Base-by-base conservation (phyloP, 495 filamentous ascomycete genomes). In the Collariella sp. region DNA sequence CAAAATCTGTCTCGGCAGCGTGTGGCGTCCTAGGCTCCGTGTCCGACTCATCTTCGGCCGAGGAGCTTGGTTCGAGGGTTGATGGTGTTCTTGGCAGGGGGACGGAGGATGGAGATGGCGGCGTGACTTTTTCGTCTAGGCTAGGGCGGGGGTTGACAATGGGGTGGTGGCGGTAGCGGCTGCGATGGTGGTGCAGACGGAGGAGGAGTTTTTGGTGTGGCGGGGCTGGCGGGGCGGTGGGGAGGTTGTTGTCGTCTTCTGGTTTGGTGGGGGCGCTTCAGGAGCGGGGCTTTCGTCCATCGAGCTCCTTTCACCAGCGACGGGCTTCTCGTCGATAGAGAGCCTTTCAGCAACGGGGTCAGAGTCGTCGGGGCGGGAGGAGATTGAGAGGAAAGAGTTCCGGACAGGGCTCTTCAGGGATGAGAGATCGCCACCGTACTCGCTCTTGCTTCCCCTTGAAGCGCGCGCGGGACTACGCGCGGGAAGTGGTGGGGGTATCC, bases 401-500 rank as follows among this genome's bases (percentile, higher is more conserved):
- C 66, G 55, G 7, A 67, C 50, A 7, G 69, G 68, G 44, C 67
- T 70, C 29, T 49, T 61, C 10, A 70, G 51, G 6, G 57, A 51
- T 5, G 62, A 60, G 3, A 68, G 26, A 31, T 31, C 58, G 22
- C 70, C 69, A 38, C 62, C 64, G 23, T 47, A 61, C 2, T 70
- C 67, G 49, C 53, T 66, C 46, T 65, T 74, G 56, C 68, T 71
- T 44, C 62, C 70, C 18, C 69, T 57, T 10, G 75, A 78, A 10
- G 62, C 46, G 43, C 75, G 67, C 7, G 73, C 75, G 11, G 85
- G 83, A 54, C 78, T 84, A 29, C 82, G 73, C 4, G 76, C 72
- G 4, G 85, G 85, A 18, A 88, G 74, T 2, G 83, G 72, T 12
- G 87, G 86, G 7, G 83, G 75, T 2, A 82, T 68, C 26, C 85